Evolutionary conservation across 1,139 yeast species (phyloP).

Genomic region (Yamadazyma dendronema): DNA sequence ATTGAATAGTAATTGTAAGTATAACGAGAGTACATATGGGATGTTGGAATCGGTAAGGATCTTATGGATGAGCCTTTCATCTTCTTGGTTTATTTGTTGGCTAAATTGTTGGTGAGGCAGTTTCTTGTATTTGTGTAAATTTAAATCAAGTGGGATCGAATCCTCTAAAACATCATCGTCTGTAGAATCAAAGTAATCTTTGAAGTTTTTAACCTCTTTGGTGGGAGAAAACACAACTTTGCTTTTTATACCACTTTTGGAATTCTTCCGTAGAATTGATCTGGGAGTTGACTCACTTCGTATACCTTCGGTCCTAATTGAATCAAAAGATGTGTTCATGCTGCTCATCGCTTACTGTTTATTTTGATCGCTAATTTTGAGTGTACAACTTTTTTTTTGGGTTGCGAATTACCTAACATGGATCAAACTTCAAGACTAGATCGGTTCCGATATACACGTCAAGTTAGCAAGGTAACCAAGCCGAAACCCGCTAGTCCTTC

Average conservation of each 20-base stretch:
- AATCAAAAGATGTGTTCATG: conserved; percentile 7
- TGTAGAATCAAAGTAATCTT: conserved; percentile 20
- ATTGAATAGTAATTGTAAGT: conserved; percentile 71
- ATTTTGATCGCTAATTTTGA: not conserved
- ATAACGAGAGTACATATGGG: conserved; percentile 68
- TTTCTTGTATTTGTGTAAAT: conserved; percentile 3
- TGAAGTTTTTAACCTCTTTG: conserved; percentile 22
- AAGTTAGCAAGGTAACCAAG: not conserved
- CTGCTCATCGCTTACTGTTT: not conserved
- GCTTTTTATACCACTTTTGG: conserved; percentile 6
- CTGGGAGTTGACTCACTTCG: conserved; percentile 18
- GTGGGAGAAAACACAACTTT: conserved; percentile 36
- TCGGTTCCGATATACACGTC: conserved; percentile 5
- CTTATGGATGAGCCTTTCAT: conserved; percentile 7
- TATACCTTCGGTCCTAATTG: conserved; percentile 3
- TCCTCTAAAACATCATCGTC: conserved; percentile 11
- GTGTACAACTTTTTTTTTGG: not conserved
- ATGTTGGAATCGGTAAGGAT: conserved; percentile 22
- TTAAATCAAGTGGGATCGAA: conserved; percentile 3
- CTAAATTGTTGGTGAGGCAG: not conserved
- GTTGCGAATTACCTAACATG: conserved; percentile 2
- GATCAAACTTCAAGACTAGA: conserved; percentile 4
- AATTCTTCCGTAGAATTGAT: conserved; percentile 13
- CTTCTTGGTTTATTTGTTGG: conserved; percentile 6
- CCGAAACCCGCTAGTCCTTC: not conserved